phyloP scores from a whole-genome alignment of 805 yeast genomes.

The Deakozyma indianensis region DNA sequence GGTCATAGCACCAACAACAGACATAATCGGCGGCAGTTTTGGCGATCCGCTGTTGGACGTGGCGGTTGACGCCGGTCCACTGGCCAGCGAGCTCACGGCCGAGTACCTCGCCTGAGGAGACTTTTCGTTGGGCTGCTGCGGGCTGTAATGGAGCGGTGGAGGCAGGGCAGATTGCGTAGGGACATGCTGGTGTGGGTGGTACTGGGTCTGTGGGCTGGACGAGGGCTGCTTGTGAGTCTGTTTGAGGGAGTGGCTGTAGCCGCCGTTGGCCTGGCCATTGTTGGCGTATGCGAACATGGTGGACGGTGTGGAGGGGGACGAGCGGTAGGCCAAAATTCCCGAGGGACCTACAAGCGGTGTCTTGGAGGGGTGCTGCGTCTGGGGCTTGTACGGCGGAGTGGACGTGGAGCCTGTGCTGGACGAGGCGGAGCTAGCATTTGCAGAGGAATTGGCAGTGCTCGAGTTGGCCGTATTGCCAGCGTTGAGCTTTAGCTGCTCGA shows the following conservation, averaged over 20 bases:
- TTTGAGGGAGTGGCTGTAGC: background rate
- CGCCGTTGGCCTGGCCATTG: background rate
- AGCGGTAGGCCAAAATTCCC: background rate
- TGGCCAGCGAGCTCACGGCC: too few relatives aligned
- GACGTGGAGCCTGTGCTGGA: background rate
- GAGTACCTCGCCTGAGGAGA: background rate
- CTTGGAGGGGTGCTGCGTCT: background rate
- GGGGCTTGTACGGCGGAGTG: background rate
- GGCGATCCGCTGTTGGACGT: background rate
- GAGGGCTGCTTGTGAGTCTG: background rate
- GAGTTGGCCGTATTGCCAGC: background rate
- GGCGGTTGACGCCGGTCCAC: background rate
- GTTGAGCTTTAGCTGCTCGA: background rate
- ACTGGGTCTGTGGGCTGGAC: background rate
- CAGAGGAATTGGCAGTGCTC: background rate
- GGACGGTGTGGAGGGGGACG: background rate
- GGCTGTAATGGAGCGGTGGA: background rate
- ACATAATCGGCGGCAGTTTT: background rate
- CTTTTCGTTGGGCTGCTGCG: background rate
- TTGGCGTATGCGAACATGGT: background rate
- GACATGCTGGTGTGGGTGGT: background rate
- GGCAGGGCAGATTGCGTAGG: background rate
- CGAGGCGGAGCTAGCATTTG: background rate
- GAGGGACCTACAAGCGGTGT: background rate
- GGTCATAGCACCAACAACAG: conserved; percentile 1